Evolutionary conservation across 129 eudicot genomes (phyloP), one percentile per base, ranked within the genome.

Genomic region (Flaveria brownii): DNA sequence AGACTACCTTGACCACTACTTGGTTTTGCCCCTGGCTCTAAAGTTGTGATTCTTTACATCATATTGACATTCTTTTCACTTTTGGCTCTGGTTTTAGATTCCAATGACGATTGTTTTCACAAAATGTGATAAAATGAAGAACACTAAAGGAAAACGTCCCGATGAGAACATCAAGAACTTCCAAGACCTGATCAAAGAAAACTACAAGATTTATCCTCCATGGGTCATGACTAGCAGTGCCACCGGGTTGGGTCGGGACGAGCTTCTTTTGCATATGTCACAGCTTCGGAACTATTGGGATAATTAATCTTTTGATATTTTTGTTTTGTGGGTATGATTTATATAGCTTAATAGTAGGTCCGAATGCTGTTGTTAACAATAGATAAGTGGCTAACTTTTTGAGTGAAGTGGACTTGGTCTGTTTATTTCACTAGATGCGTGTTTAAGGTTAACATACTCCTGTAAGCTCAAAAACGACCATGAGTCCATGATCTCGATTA

Each of bases 161-260:
- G 97, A 88, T 59, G 98, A 94, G 59, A 91, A 94, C 73, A 94
- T 94, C 22, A 77, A 80, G 73, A 87, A 72, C 73, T 91, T 94
- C 20, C 97, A 85, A 63, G 88, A 87, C 60, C 68, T 91, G 85
- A 82, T 94, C 45, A 81, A 79, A 69, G 84, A 88, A 54, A 88
- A 70, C 77, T 91, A 87, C 84, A 78, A 73, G 75, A 75, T 84
- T 71, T 91, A 82, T 68, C 98, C 98, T 67, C 93, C 98, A 47
- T 91, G 98, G 98, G 91, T 94, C 78, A 94, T 94, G 98, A 94
- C 97, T 22, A 94, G 98, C 81, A 94, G 97, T 41, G 80, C 82
- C 42, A 90, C 93, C 10, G 98, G 98, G 33, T 82, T 91, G 88
- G 98, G 97, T 73, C 86, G 98, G 64, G 91, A 94, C 72, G 90